phyloP scores from a whole-genome alignment of 371 early-diverging fungal species.

The Actinomucor elegans region DNA sequence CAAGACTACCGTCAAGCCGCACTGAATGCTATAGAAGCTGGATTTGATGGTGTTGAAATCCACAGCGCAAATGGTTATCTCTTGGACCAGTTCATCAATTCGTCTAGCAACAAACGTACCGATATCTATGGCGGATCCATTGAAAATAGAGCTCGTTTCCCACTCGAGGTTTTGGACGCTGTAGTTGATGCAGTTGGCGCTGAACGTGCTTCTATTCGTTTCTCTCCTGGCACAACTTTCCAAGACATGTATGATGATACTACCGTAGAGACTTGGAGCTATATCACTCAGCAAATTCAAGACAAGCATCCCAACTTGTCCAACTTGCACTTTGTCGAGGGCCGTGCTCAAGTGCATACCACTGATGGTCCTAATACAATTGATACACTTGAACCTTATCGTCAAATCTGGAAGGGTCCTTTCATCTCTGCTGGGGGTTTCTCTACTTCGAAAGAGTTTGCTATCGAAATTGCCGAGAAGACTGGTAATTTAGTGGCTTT shows the following conservation, averaged over 20 bases:
- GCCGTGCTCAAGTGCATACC: too few species aligned
- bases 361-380: too few species aligned
- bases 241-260: conserved; percentile 33
- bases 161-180: conserved; percentile 53
- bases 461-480: conserved; percentile 11
- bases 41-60: conserved; percentile 70
- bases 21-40: conserved; percentile 38
- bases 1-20: conserved; percentile 60
- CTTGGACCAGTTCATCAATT: conserved; percentile 54
- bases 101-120: conserved; percentile 53
- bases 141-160: conserved; percentile 71
- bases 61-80: conserved; percentile 74
- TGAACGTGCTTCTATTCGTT: conserved; percentile 24
- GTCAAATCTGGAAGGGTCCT: conserved; percentile 31
- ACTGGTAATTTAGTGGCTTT: conserved; percentile 12
- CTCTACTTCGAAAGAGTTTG: conserved; percentile 13
- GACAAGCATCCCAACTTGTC: conserved; percentile 21
- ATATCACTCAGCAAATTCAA: conserved; percentile 20
- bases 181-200: conserved; percentile 42
- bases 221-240: conserved; percentile 12
- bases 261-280: conserved; percentile 28
- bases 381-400: conserved; percentile 27
- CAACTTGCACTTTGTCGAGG: conserved; percentile 35
- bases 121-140: conserved; percentile 70
- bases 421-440: conserved; percentile 31